Percentiles rank a stretch among this genome's conserved stretches.
These are phyloP conservation scores for Hordeum marinum DNA, from an alignment of 176 grass and related monocot species.

Conservation along the genomic window DNA sequence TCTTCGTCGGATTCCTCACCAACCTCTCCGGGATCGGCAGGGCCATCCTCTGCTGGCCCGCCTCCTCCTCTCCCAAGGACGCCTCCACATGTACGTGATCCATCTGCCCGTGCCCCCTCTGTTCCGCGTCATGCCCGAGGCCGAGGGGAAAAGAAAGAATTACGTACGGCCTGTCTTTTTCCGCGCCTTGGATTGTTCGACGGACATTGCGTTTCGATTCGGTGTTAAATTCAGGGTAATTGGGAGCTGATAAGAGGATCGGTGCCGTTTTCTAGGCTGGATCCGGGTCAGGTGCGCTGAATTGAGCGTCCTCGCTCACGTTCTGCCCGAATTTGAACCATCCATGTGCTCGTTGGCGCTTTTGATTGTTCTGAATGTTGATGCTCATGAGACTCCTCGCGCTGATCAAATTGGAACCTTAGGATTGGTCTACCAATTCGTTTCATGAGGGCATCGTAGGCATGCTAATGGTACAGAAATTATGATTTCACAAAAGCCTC, in stretches of 20 bases:
- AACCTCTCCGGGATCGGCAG: slow-evolving; percentile 60
- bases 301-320: background rate
- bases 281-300: background rate
- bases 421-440: background rate
- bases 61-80: slow-evolving; percentile 15
- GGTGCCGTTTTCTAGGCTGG: background rate
- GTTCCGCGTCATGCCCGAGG: background rate
- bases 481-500: background rate
- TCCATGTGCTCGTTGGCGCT: no score
- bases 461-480: background rate
- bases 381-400: background rate
- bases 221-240: background rate
- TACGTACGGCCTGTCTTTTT: background rate
- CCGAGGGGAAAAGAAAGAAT: background rate
- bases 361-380: background rate
- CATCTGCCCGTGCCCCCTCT: background rate
- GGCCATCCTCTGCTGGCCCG: slow-evolving; percentile 55
- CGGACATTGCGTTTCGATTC: background rate
- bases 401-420: background rate
- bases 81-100: slow-evolving; percentile 47
- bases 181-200: background rate
- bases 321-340: background rate
- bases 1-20: slow-evolving; percentile 75
- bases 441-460: background rate
- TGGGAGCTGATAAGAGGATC: background rate